Evolutionary conservation across 2,329 filamentous ascomycete species (phyloP).

Genomic region (Botryotinia convoluta): DNA sequence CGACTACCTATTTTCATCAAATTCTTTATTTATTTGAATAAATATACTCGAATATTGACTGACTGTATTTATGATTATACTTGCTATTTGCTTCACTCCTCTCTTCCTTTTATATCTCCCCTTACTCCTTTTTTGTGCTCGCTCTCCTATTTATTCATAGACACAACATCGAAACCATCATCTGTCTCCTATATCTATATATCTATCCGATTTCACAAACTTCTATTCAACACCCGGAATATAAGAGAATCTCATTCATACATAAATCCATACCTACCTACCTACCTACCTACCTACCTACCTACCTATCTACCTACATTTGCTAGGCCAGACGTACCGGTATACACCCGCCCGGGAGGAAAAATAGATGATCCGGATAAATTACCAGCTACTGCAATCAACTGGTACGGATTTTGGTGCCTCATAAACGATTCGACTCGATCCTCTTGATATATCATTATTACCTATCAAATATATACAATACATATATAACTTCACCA

Average conservation of each 20-base stretch:
- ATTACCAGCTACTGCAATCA: not conserved
- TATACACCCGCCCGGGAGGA: not conserved
- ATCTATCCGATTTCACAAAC: not conserved
- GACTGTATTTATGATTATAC: not conserved
- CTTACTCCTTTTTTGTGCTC: not conserved
- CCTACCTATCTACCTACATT: not conserved
- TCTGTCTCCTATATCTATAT: not conserved
- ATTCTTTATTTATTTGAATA: not conserved
- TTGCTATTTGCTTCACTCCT: not conserved
- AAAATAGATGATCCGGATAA: slow-evolving; percentile 10
- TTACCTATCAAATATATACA: not conserved
- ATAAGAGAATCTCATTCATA: not conserved
- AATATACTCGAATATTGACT: not conserved
- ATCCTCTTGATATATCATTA: not conserved
- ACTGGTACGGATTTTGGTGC: not conserved
- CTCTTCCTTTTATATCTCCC: not conserved
- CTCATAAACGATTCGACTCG: not conserved
- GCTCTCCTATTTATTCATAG: not conserved
- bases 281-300: too few species aligned
- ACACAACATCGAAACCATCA: not conserved
- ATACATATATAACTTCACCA: not conserved
- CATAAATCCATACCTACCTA: not conserved
- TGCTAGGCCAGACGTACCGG: not conserved
- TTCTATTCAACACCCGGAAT: not conserved
- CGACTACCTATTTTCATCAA: not conserved